Percentiles rank a stretch among this genome's conserved stretches.
These are phyloP conservation scores for Cryoendolithus antarcticus DNA, from an alignment of 2,329 filamentous ascomycete species.

Conservation along the genomic window DNA sequence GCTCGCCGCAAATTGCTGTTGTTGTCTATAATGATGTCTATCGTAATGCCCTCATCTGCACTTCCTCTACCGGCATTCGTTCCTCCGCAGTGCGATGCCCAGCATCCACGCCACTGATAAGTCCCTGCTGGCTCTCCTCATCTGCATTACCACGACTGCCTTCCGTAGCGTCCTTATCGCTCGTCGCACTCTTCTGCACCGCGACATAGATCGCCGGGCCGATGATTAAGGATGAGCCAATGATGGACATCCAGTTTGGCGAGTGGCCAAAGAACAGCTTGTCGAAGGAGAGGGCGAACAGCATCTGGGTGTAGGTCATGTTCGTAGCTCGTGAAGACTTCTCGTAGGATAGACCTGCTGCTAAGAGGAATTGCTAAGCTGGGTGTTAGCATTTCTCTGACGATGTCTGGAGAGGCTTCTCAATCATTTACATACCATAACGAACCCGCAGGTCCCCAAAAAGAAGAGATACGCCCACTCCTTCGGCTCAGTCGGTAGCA, in stretches of 20 bases:
- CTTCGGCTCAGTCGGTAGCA: constrained; percentile 39
- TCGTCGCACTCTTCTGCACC: constrained; percentile 34
- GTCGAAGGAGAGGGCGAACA: constrained; percentile 55
- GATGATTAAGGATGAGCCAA: constrained; percentile 52
- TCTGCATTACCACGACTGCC: constrained; percentile 7
- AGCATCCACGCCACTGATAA: constrained; percentile 2
- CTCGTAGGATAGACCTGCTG: constrained; percentile 61
- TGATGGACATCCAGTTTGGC: constrained; percentile 44
- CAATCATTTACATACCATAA: constrained; percentile 40
- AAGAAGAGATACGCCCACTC: constrained; percentile 58
- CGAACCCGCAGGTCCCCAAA: constrained; percentile 62
- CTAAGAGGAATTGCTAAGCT: constrained; percentile 62
- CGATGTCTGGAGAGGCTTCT: neutral
- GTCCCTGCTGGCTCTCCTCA: constrained; percentile 14
- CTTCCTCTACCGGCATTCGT: neutral
- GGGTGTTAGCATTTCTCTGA: neutral
- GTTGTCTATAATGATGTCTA: neutral
- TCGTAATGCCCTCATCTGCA: neutral
- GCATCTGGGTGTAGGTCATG: constrained; percentile 59
- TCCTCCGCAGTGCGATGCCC: constrained; percentile 1
- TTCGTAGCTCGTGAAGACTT: constrained; percentile 50
- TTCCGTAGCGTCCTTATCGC: constrained; percentile 6
- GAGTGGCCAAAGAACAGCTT: constrained; percentile 50
- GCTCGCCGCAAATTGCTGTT: too few species aligned
- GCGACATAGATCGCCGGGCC: constrained; percentile 54